Base-by-base conservation (phyloP, 331 rosid species). In the Pyrus hybrid region DNA sequence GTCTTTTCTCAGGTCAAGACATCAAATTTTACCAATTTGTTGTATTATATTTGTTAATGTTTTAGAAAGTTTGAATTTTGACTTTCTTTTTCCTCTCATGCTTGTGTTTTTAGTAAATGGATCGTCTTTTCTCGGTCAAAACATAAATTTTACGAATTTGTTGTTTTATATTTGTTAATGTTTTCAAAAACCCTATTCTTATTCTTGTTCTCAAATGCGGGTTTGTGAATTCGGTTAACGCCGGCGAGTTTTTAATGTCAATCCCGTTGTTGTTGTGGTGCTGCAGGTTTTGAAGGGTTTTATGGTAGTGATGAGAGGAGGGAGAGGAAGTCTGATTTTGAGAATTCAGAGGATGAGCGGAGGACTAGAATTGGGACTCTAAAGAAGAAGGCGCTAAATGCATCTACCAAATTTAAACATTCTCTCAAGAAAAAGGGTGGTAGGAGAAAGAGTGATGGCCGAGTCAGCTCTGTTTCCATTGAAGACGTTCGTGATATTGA, bases 401-500 rank as follows among this genome's bases (percentile, higher is more conserved):
- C 97, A n/a, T 94, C 99, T 35, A 85, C 99, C 33, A 94, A 92
- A 68, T 86, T 94, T 73, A 92, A 86, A 67, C 99, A 94, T 71
- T 88, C 97, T 75, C 92, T 94, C 5, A 94, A 90, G 90, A 94
- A 92, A 71, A 94, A 94, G 86, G 87, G 96, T 70, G 79, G 92
- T 61, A 81, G 96, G 73, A 85, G 96, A 23, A 94, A 90, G 68
- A 90, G 91, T 16, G 96, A 94, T 70, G 96, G 91, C 20, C 85
- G 99, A 35, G 97, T 94, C 61, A 92, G 97, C 82, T 94, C 99
- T n/a, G 99, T 92, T 70, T 94, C 99, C 60, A 94, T 94, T 57
- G 99, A 94, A 80, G 99, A 94, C 77, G 87, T 94, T 77, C 87
- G 99, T 29, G 96, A 94, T 82, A 85, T 86, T 63, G 97, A 90